phyloP scores from a whole-genome alignment of 768 basidiomycete genomes.

The Leccinum imitatum region DNA sequence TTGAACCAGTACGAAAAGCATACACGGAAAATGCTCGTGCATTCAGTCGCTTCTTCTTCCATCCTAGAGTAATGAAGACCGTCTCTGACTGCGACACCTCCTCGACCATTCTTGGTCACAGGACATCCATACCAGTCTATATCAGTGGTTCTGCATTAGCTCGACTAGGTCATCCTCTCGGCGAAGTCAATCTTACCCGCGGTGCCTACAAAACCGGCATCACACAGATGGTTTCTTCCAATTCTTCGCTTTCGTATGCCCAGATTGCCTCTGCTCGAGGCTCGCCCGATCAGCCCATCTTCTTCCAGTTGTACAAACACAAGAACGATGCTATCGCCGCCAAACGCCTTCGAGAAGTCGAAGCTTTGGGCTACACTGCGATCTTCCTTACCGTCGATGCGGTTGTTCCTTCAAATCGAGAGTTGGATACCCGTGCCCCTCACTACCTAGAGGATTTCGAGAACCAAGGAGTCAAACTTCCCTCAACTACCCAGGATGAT shows the following conservation, averaged over 20 bases:
- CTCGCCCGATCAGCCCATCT: conserved; percentile 56
- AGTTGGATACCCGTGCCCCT: conserved; percentile 65
- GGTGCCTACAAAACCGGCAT: conserved; percentile 66
- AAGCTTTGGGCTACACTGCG: conserved; percentile 75
- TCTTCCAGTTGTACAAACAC: conserved; percentile 89
- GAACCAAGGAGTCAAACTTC: conserved; percentile 31
- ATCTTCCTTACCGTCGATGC: conserved; percentile 94
- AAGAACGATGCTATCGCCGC: conserved; percentile 63
- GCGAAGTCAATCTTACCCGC: conserved; percentile 79
- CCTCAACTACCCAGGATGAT: conserved; percentile 23
- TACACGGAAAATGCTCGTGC: conserved; percentile 70
- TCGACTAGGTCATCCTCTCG: conserved; percentile 86
- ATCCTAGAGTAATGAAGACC: conserved; percentile 74
- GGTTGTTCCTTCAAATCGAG: conserved; percentile 77
- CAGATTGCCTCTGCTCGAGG: conserved; percentile 60
- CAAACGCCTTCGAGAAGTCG: conserved; percentile 68
- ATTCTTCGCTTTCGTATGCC: conserved; percentile 66
- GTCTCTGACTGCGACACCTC: conserved; percentile 67
- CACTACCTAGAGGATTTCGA: conserved; percentile 59
- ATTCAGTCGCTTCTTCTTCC: conserved; percentile 86
- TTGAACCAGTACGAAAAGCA: conserved; percentile 38
- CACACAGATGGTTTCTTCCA: conserved; percentile 84
- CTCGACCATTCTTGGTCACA: conserved; percentile 70
- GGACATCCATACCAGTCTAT: conserved; percentile 75
- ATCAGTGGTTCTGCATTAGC: conserved; percentile 82